Percentiles rank a stretch among this genome's conserved stretches.
Evolutionary conservation across 345 rosid genomes (phyloP).

Genomic region (Cochlearia excelsa): DNA sequence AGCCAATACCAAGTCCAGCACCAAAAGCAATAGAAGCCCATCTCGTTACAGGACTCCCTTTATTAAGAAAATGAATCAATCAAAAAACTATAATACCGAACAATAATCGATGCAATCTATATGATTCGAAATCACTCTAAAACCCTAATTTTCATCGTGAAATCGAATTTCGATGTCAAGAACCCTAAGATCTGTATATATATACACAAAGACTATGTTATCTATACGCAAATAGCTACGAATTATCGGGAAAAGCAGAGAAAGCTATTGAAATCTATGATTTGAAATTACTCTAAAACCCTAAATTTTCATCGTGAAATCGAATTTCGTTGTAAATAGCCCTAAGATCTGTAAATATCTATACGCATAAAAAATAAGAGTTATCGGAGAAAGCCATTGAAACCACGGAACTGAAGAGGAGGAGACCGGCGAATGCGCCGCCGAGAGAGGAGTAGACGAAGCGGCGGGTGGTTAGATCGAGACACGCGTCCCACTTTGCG

Average conservation of each 20-base stretch:
- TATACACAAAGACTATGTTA: constrained; percentile 1
- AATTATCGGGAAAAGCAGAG: neutral
- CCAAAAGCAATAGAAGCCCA: constrained; percentile 38
- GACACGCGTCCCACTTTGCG: constrained; percentile 88
- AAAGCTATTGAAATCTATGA: neutral
- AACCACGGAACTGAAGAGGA: constrained; percentile 59
- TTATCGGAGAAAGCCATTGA: too few relatives aligned
- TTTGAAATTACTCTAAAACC: too few relatives aligned
- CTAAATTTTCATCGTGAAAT: too few relatives aligned
- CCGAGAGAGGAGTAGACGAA: constrained; percentile 74
- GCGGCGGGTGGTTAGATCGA: constrained; percentile 84
- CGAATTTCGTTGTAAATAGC: too few relatives aligned
- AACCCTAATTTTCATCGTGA: constrained; percentile 2
- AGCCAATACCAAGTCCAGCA: constrained; percentile 39
- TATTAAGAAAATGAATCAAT: neutral
- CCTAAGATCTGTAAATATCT: too few relatives aligned
- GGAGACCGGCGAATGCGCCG: constrained; percentile 82
- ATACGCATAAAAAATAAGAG: too few relatives aligned
- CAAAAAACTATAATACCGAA: neutral
- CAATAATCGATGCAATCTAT: too few relatives aligned
- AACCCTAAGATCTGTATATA: neutral
- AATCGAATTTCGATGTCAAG: neutral
- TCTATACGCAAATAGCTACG: neutral
- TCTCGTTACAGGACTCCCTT: constrained; percentile 34
- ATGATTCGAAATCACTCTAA: constrained; percentile 2